Evolutionary conservation across 1,139 yeast genomes (phyloP).

Genomic region (Candida tetrigidarum): DNA sequence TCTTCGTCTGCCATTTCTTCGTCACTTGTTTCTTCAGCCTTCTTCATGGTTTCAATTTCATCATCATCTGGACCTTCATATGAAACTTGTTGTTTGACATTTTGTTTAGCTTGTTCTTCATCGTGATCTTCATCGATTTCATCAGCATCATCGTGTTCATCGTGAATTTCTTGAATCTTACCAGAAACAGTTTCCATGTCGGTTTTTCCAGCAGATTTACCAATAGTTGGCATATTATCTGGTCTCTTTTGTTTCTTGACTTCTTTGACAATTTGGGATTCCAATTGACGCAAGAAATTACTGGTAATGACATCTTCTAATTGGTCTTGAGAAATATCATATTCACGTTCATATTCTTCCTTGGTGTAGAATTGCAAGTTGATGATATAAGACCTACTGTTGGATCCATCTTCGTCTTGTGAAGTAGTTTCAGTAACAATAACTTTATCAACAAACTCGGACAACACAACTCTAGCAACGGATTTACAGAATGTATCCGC

Average conservation of each 20-base stretch:
- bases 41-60: conserved; percentile 84
- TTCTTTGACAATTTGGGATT: conserved; percentile 75
- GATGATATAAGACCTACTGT: conserved; percentile 76
- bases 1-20: conserved; percentile 55
- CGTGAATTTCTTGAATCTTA: conserved; percentile 42
- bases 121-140: conserved; percentile 78
- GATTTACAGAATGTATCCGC: conserved; percentile 96
- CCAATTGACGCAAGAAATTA: conserved; percentile 72
- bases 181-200: conserved; percentile 41
- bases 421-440: conserved; percentile 89
- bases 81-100: conserved; percentile 81
- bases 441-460: conserved; percentile 88
- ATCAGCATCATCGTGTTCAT: conserved; percentile 47
- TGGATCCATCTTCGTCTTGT: conserved; percentile 48
- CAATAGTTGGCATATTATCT: conserved; percentile 64
- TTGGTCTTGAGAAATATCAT: conserved; percentile 82
- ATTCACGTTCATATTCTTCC: conserved; percentile 82
- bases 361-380: conserved; percentile 75
- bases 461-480: conserved; percentile 79
- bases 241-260: conserved; percentile 76
- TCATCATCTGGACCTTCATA: conserved; percentile 96
- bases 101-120: conserved; percentile 43
- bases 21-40: conserved; percentile 75
- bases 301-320: conserved; percentile 70
- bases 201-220: conserved; percentile 69